phyloP scores from a whole-genome alignment of 2,329 filamentous ascomycete species.

The Penicillium sp. region DNA sequence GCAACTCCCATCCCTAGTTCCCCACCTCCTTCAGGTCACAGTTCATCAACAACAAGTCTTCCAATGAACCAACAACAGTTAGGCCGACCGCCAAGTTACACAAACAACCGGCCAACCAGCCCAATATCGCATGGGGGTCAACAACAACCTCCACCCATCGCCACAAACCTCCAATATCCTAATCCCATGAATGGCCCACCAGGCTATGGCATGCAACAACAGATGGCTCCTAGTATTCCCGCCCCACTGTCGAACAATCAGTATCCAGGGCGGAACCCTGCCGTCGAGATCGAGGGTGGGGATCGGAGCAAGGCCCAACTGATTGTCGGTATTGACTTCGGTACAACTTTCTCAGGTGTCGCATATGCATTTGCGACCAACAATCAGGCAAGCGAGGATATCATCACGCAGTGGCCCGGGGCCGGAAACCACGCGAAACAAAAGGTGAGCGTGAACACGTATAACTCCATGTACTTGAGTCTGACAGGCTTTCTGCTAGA shows the following conservation, averaged over 20 bases:
- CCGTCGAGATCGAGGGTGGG: constrained; percentile 76
- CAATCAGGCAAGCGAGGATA: constrained; percentile 96
- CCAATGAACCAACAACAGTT: constrained; percentile 56
- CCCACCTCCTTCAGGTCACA: constrained; percentile 40
- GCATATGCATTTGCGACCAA: constrained; percentile 92
- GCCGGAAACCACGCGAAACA: constrained; percentile 97
- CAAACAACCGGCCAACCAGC: constrained; percentile 53
- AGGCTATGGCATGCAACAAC: constrained; percentile 45
- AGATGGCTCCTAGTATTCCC: constrained; percentile 28
- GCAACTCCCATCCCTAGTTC: constrained; percentile 38
- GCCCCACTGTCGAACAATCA: constrained; percentile 26
- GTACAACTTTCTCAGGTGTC: constrained; percentile 96
- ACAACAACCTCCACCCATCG: constrained; percentile 53
- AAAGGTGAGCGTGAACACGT: constrained; percentile 62
- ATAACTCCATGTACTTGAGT: neutral
- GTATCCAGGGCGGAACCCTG: constrained; percentile 34
- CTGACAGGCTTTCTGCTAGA: constrained; percentile 47
- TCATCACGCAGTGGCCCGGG: constrained; percentile 98
- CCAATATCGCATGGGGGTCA: constrained; percentile 49
- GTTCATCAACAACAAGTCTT: constrained; percentile 51
- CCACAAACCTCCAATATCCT: constrained; percentile 52
- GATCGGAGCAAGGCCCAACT: constrained; percentile 92
- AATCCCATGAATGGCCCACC: constrained; percentile 43
- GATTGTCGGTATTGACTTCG: constrained; percentile 98
- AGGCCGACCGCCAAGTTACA: constrained; percentile 64